Base-by-base conservation (phyloP, 2,329 filamentous ascomycete species). In the Scytalidium sp. region DNA sequence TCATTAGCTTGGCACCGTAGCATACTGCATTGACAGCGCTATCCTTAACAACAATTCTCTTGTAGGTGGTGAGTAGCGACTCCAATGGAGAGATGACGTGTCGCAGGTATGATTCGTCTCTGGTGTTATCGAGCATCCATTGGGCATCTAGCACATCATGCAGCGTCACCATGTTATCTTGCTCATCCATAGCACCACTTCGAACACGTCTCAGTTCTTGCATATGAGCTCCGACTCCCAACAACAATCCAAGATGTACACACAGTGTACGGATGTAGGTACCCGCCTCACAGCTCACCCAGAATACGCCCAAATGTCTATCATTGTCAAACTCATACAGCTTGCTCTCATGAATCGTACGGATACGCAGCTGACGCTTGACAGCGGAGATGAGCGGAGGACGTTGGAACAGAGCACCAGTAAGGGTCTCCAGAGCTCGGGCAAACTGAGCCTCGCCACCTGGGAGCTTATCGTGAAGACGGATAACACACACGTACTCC, bases 231-330 rank as follows among this genome's bases (percentile, higher is more conserved):
- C 93, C 93, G 51, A 96, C 91, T 68, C 93, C 81, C 43, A 84
- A 74, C 41, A 84, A 70, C 51, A 84, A 74, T 71, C 90, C 89
- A 61, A 99, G 72, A 75, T 97, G 94, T 41, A 97, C 93, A 73
- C 94, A 97, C 43, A 99, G 85, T 32, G 94, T 99, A 78, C 94
- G 89, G 70, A 99, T 97, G 73, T 99, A 99, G 57, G 94, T 99
- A 70, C 94, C 94, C 50, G 91, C 94, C 75, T 99, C 94, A 73
- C 94, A 99, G 74, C 90, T 96, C 62, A 97, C 94, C 93, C 94
- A 97, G 82, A 99, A 99, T 50, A 97, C 93, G 71, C 89, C 94
- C 32, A 99, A 82, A 71, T 97, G 92, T 64, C 94, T 86, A 66
- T 97, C 93, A 68, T 99, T 97, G 78, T 99, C 94, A 68, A 97